A percentile compares a stretch with the other conserved stretches of the same genome.
These are phyloP conservation scores for Aspergillus affinis DNA, from an alignment of 495 filamentous ascomycete species.

Conservation along the genomic window DNA sequence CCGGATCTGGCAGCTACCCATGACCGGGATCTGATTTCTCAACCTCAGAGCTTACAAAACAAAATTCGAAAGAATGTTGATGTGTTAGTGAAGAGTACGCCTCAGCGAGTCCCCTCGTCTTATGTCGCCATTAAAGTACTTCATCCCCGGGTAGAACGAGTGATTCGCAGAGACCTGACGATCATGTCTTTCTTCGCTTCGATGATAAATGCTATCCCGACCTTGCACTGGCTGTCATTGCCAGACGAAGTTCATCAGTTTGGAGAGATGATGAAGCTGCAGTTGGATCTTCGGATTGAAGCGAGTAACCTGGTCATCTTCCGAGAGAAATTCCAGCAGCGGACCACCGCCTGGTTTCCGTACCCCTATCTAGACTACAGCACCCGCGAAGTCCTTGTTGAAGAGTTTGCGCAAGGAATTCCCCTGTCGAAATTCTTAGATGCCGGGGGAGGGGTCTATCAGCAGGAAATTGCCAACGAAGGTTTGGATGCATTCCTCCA, in stretches of 20 bases:
- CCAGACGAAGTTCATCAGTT: conserved; percentile 94
- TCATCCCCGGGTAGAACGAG: conserved; percentile 86
- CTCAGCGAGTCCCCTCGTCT: conserved; percentile 80
- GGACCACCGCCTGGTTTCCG: conserved; percentile 93
- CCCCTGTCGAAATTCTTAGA: conserved; percentile 86
- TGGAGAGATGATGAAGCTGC: conserved; percentile 96
- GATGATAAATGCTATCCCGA: conserved; percentile 82
- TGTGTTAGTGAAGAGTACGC: conserved; percentile 78
- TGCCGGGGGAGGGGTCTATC: conserved; percentile 88
- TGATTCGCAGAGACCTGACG: conserved; percentile 80
- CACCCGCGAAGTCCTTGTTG: conserved; percentile 87
- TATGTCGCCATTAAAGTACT: conserved; percentile 97
- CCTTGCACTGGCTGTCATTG: conserved; percentile 95
- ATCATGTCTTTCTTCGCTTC: conserved; percentile 96
- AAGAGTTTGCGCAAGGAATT: conserved; percentile 95
- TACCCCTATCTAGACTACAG: conserved; percentile 90
- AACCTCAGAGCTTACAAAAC: conserved; percentile 55
- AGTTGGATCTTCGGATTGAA: conserved; percentile 94
- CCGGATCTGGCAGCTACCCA: conserved; percentile 66
- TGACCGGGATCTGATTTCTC: conserved; percentile 52
- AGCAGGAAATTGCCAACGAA: conserved; percentile 91
- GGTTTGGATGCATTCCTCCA: conserved; percentile 96
- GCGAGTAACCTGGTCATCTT: conserved; percentile 86
- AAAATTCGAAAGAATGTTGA: conserved; percentile 81
- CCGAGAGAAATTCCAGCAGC: conserved; percentile 83